Conservation (phyloP, 176 grass and related monocot species). For the Eragrostis curvula region DNA sequence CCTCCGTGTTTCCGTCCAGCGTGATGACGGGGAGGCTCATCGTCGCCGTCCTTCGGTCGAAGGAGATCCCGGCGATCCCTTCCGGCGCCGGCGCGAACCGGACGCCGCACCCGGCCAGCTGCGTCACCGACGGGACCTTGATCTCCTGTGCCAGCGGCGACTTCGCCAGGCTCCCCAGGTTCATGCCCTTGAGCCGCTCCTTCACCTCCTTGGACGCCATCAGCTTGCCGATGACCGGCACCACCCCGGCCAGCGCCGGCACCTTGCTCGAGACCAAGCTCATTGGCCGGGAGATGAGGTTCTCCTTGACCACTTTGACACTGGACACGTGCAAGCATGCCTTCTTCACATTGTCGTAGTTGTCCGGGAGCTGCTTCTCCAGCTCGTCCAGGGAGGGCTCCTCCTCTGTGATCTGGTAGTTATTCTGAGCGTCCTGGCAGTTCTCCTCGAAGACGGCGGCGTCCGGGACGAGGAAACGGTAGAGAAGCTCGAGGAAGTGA, state of each 20-base stretch:
- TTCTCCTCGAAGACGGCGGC: constrained; percentile 9
- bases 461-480: constrained; percentile 55
- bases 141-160: constrained; percentile 70
- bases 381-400: constrained; percentile 39
- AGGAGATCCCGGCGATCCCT: constrained; percentile 47
- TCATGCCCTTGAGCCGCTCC: constrained; percentile 25
- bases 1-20: constrained; percentile 70
- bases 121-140: constrained; percentile 72
- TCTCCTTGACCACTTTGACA: constrained; percentile 18
- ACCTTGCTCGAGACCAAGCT: constrained; percentile 20
- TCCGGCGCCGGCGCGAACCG: constrained; percentile 48
- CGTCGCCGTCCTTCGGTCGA: constrained; percentile 46
- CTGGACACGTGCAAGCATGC: constrained; percentile 36
- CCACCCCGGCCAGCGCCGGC: neutral
- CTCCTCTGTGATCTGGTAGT: constrained; percentile 25
- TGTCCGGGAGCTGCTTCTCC: constrained; percentile 36
- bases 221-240: constrained; percentile 12
- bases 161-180: constrained; percentile 19
- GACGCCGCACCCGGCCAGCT: constrained; percentile 57
- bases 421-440: no score
- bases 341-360: constrained; percentile 57
- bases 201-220: neutral
- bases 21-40: constrained; percentile 60
- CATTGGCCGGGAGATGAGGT: constrained; percentile 48
- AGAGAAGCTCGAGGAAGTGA: constrained; percentile 74